A percentile compares a stretch with the other conserved stretches of the same genome.
Conservation (phyloP, 2,329 filamentous ascomycete genomes). For the Cladosporium sphaerospermum region DNA sequence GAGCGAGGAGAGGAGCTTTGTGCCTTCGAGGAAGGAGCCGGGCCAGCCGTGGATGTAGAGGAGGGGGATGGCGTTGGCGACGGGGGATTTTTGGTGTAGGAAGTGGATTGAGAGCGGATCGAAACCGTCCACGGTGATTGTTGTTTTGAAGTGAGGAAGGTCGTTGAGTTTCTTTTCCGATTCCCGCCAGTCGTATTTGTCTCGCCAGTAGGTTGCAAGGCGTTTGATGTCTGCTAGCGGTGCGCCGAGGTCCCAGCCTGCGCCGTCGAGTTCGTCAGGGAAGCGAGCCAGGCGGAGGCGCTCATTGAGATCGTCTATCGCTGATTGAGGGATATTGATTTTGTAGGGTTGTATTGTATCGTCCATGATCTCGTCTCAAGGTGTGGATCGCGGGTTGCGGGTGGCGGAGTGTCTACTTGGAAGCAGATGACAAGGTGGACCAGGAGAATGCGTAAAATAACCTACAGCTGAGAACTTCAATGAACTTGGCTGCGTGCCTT, state of each 20-base stretch:
- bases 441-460: background rate
- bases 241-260: slow-evolving; percentile 51
- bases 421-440: background rate
- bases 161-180: slow-evolving; percentile 39
- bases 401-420: no score
- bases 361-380: background rate
- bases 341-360: slow-evolving; percentile 33
- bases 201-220: slow-evolving; percentile 50
- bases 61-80: slow-evolving; percentile 28
- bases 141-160: slow-evolving; percentile 45
- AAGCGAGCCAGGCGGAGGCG: slow-evolving; percentile 49
- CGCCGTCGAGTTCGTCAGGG: slow-evolving; percentile 48
- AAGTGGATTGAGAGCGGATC: slow-evolving; percentile 44
- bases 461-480: background rate
- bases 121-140: slow-evolving; percentile 35
- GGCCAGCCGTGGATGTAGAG: slow-evolving; percentile 32
- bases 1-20: slow-evolving; percentile 18
- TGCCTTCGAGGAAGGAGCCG: slow-evolving; percentile 36
- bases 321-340: slow-evolving; percentile 43
- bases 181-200: slow-evolving; percentile 51
- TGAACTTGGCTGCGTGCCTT: background rate
- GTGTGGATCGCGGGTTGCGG: background rate
- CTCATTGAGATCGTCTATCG: slow-evolving; percentile 47
- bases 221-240: slow-evolving; percentile 54
- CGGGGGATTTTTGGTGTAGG: slow-evolving; percentile 44